These are phyloP conservation scores for Gynochthodes officinalis DNA, from an alignment of 257 asterid genomes.

Conservation along the genomic window DNA sequence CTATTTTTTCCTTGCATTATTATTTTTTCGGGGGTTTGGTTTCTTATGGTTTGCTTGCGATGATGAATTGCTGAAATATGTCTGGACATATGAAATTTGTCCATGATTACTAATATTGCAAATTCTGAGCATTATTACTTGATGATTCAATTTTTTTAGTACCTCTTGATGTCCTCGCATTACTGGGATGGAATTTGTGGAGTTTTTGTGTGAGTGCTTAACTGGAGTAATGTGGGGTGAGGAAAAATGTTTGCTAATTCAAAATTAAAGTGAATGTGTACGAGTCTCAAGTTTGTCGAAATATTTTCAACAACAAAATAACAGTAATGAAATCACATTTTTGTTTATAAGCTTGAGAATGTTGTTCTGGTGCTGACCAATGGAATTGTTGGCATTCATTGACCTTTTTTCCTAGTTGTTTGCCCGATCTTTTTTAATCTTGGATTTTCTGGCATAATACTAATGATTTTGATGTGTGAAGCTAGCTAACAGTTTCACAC, in stretches of 20 bases:
- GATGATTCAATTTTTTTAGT: no score
- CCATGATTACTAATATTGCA: conserved; percentile 45
- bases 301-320: no score
- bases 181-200: no score
- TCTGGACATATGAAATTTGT: conserved; percentile 68
- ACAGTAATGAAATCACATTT: not conserved
- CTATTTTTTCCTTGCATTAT: not conserved
- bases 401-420: no score
- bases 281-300: no score
- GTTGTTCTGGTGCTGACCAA: no score
- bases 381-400: no score
- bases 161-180: not conserved
- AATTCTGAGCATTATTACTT: conserved; percentile 40
- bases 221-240: not conserved
- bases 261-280: no score
- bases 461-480: not conserved
- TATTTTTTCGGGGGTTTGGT: not conserved
- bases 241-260: not conserved
- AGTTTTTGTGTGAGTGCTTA: not conserved
- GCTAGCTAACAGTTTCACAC: not conserved
- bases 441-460: no score
- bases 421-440: no score
- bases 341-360: not conserved
- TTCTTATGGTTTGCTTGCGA: conserved; percentile 15
- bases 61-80: conserved; percentile 59